These are phyloP conservation scores for Pouteria glomerata DNA, from an alignment of 148 eudicot genomes.

Conservation along the genomic window DNA sequence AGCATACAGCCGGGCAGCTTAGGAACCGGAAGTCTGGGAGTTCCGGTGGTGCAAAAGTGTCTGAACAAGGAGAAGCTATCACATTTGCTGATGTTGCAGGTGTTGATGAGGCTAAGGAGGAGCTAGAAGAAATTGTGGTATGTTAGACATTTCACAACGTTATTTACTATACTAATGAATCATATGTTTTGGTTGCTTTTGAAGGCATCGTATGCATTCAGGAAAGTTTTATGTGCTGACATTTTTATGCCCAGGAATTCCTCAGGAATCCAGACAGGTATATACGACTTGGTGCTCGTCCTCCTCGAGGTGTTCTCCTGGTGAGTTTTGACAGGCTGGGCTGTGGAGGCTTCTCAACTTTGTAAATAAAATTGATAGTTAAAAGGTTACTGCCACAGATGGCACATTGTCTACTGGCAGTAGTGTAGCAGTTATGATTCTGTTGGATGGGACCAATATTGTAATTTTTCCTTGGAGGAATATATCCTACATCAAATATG, in stretches of 20 bases:
- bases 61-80: slow-evolving; percentile 72
- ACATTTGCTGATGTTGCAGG: slow-evolving; percentile 98
- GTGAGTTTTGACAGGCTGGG: slow-evolving; percentile 40
- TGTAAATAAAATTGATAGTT: background rate
- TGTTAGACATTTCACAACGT: slow-evolving; percentile 7
- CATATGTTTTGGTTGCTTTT: slow-evolving; percentile 2
- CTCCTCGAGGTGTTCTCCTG: slow-evolving; percentile 98
- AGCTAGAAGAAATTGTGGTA: slow-evolving; percentile 99
- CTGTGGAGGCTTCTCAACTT: background rate
- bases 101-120: slow-evolving; percentile 98
- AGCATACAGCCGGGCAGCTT: slow-evolving; percentile 79
- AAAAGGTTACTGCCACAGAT: background rate
- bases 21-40: slow-evolving; percentile 77
- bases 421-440: background rate
- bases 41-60: slow-evolving; percentile 66
- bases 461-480: background rate
- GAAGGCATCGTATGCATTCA: background rate
- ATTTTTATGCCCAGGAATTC: slow-evolving; percentile 64
- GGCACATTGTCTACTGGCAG: background rate
- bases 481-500: background rate
- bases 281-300: slow-evolving; percentile 88
- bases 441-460: background rate
- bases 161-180: background rate
- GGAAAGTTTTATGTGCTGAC: slow-evolving; percentile 3
- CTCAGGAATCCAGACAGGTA: slow-evolving; percentile 85